Base-by-base conservation (phyloP, 345 rosid genomes). In the Toxicodendron radicans region DNA sequence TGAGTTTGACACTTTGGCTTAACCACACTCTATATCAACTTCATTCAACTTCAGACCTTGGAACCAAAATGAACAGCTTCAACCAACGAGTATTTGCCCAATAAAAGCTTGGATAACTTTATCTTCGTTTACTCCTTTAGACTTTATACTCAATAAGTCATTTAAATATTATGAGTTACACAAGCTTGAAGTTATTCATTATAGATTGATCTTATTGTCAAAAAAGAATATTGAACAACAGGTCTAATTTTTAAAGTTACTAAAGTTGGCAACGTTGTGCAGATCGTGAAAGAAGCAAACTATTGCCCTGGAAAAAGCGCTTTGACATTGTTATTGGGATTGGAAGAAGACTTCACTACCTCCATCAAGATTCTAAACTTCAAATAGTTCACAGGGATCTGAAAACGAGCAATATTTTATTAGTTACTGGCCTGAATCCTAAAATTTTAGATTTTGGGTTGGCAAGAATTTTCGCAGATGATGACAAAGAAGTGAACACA, bases 361-460 rank as follows among this genome's bases (percentile, higher is more conserved):
- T 85, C 10, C 93, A 85, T 61, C 85, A 85, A 23, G 84, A 87
- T 52, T 85, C 90, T 0, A 85, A 85, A 21, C 43, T 85, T 30
- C 79, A 83, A 48, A 81, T 87, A 3, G 79, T 87, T 13, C 92
- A 82, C 49, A 79, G 88, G 63, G 88, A 86, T 73, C 73, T 83
- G 3, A 85, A 79, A 10, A 73, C 86, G 1, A 79, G 83, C 45
- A 83, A 83, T 35, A 64, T 81, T 14, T 68, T 79, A 27, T 27
- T 27, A 27, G 2, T 45, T 83, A 18, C 2, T 30, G 61, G 73
- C 10, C 33, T 81, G 75, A 79, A 27, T 18, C 86, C 86, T 0
- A 79, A 83, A 54, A 73, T 85, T 30, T 73, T 83, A 0, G 88
- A 85, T 13, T 85, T 85, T n/a, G 85, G 88, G 8, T 56, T 85